phyloP scores from a whole-genome alignment of 1,139 yeast genomes.

The Trichomonascaceae sp. region DNA sequence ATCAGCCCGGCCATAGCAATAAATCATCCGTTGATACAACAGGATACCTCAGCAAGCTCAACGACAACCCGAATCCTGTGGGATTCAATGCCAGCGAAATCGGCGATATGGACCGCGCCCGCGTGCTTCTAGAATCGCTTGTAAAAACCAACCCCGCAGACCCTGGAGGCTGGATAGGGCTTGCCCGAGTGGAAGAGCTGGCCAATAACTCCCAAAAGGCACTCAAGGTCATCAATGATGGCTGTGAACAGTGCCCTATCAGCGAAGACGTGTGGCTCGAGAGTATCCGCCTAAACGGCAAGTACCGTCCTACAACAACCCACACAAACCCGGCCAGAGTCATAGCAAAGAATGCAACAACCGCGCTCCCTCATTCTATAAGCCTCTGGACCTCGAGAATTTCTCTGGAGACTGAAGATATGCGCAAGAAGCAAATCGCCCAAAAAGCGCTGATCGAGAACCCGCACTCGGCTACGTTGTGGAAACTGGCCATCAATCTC shows the following conservation, averaged over 20 bases:
- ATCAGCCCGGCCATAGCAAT: constrained; percentile 16
- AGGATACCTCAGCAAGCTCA: constrained; percentile 30
- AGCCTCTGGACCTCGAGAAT: constrained; percentile 62
- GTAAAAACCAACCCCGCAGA: constrained; percentile 62
- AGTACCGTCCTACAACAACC: too few relatives aligned
- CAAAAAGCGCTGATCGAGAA: constrained; percentile 65
- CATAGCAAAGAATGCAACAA: constrained; percentile 55
- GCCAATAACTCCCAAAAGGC: constrained; percentile 49
- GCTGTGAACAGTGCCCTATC: constrained; percentile 55
- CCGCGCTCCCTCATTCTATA: constrained; percentile 41
- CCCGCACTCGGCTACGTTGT: constrained; percentile 51
- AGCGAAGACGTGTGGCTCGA: constrained; percentile 78
- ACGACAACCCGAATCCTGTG: constrained; percentile 8
- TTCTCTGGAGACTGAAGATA: constrained; percentile 45
- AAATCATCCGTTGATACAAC: constrained; percentile 22
- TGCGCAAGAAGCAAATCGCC: constrained; percentile 38
- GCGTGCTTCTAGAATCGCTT: constrained; percentile 52
- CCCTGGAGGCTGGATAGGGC: constrained; percentile 78
- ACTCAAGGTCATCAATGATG: constrained; percentile 48
- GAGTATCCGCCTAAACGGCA: constrained; percentile 49
- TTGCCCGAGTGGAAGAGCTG: constrained; percentile 66
- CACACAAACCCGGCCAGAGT: constrained; percentile 34
- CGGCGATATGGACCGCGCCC: constrained; percentile 45
- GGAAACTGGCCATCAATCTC: constrained; percentile 39
- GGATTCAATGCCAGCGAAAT: constrained; percentile 16